Evolutionary conservation across 257 asterid species (phyloP).

Genomic region (Fraxinus pennsylvanica): DNA sequence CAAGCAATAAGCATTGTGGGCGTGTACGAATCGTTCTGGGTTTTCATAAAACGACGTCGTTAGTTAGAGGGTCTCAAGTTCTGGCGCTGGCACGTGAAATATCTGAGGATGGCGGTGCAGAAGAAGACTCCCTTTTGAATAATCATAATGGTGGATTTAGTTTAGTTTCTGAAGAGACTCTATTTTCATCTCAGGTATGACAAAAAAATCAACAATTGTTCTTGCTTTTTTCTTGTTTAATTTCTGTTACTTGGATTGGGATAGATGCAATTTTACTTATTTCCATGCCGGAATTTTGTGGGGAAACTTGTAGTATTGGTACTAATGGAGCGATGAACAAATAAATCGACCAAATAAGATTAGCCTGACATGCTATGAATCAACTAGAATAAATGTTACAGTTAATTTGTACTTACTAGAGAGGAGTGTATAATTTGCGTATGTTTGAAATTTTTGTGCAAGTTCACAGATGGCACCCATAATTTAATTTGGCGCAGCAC

Average conservation of each 20-base stretch:
- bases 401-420: no score
- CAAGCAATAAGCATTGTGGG: conserved; percentile 3
- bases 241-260: conserved; percentile 3
- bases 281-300: not conserved
- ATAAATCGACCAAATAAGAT: not conserved
- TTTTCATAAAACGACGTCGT: conserved; percentile 26
- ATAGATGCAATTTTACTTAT: not conserved
- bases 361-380: not conserved
- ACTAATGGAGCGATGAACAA: not conserved
- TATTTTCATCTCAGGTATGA: conserved; percentile 44
- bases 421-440: not conserved
- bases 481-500: not conserved
- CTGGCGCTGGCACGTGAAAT: conserved; percentile 38
- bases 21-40: conserved; percentile 27
- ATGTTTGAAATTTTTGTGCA: not conserved
- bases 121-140: conserved; percentile 29
- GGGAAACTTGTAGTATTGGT: not conserved
- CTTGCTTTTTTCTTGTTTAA: not conserved
- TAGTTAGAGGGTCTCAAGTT: conserved; percentile 39
- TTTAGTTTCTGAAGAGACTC: conserved; percentile 40
- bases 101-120: conserved; percentile 42
- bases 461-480: not conserved
- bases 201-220: not conserved
- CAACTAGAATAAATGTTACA: not conserved
- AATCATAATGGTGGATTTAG: conserved; percentile 36